phyloP scores from a whole-genome alignment of 2,329 filamentous ascomycete species.

The Colletotrichum endophyticum region DNA sequence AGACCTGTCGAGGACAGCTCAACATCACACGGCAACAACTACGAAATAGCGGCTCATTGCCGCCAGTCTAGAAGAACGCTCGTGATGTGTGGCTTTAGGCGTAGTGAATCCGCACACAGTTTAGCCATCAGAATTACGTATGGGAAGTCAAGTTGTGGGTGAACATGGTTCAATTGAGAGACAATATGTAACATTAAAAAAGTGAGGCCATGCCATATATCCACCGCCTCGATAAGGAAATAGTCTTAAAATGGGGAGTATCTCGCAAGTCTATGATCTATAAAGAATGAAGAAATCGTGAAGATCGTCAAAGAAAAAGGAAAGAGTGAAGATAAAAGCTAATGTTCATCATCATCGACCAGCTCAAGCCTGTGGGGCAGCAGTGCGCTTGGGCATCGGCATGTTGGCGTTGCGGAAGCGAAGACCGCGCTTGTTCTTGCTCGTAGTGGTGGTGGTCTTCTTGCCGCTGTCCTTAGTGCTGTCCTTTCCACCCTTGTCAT shows the following conservation, averaged over 20 bases:
- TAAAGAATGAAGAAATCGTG: not conserved
- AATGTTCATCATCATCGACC: not conserved
- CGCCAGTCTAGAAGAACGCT: no score
- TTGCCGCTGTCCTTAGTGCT: not conserved
- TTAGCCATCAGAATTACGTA: no score
- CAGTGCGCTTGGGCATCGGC: constrained; percentile 5
- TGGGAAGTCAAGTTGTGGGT: no score
- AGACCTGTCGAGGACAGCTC: no score
- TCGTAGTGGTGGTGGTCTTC: not conserved
- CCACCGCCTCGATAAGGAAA: not conserved
- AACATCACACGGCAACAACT: no score
- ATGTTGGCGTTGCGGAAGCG: not conserved
- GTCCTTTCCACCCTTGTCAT: not conserved
- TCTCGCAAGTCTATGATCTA: not conserved
- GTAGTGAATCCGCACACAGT: no score
- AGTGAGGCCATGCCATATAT: not conserved
- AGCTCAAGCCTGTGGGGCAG: not conserved
- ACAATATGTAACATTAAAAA: not conserved
- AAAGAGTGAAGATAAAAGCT: not conserved
- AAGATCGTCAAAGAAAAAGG: not conserved
- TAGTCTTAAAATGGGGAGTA: not conserved
- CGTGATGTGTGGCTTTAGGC: no score
- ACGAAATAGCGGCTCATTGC: no score
- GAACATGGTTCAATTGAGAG: no score
- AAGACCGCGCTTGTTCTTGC: constrained; percentile 1